Conservation (phyloP, 306 rosid genomes). For the Chamaecrista fasciculata region DNA sequence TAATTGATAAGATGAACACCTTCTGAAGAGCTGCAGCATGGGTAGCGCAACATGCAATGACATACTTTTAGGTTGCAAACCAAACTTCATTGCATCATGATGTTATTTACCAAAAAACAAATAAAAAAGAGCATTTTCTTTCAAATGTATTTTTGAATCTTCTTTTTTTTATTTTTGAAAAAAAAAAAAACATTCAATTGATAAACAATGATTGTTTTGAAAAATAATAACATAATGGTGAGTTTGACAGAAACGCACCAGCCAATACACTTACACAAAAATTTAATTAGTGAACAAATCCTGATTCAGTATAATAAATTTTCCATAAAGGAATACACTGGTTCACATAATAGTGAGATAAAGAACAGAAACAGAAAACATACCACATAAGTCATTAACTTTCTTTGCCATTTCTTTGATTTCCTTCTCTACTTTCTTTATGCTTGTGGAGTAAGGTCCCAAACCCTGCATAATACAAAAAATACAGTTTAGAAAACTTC, state of each 20-base stretch:
- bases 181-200: not conserved
- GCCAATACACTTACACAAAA: not conserved
- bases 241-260: not conserved
- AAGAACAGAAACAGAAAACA: slow-evolving; percentile 4
- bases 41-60: not conserved
- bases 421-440: slow-evolving; percentile 87
- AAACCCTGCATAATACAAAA: slow-evolving; percentile 64
- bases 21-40: not conserved
- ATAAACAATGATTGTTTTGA: not conserved
- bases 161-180: no score
- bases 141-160: not conserved
- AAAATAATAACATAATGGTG: not conserved
- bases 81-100: not conserved
- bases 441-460: slow-evolving; percentile 85
- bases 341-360: not conserved
- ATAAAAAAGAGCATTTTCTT: not conserved
- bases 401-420: slow-evolving; percentile 96
- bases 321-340: not conserved
- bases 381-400: slow-evolving; percentile 92
- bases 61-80: not conserved
- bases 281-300: not conserved
- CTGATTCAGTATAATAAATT: not conserved
- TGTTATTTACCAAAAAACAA: no score
- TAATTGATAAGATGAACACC: not conserved
- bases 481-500: not conserved